Evolutionary conservation across 208 protist species (phyloP), one percentile per base, ranked within the genome.

Genomic region (Leishmania braziliensis): DNA sequence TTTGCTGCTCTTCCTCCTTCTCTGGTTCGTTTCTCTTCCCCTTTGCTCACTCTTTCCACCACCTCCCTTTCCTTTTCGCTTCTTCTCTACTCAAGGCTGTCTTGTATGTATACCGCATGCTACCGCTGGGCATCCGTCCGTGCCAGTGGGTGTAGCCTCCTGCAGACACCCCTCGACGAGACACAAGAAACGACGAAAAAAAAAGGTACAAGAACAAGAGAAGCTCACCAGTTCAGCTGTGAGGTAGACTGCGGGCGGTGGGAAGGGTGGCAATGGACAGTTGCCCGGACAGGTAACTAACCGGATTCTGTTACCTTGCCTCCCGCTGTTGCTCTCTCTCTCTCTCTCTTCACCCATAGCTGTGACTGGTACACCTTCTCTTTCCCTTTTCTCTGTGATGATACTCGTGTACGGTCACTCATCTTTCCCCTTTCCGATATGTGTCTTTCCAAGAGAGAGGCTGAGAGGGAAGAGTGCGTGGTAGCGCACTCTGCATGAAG

Each of bases 211-310:
- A 20, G 29, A 12, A 53, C 0, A 51, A 20, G 23, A 54, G 39
- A 29, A 26, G 8, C 5, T 29, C 20, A 9, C 8, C n/a, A 26
- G 69, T 6, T 2, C 43, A n/a, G 6, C 39, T 48, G 46, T 39
- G 46, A 51, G 26, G 66, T 46, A 29, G 29, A 18, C 43, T 50
- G 3, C 66, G 16, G 3, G 43, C 46, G 66, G 26, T 39, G 43
- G 26, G 58, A 26, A 43, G 71, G 10, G 10, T 62, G 72, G 12
- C 18, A 5, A 43, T 2, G 10, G 16, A 23, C 51, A 62, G 33
- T 36, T 18, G 18, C 51, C 54, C 39, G 73, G 80, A 84, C 65
- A 69, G 75, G 75, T 79, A 84, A 84, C 80, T 79, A 46, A 71
- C 80, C 80, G 68, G 46, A 5, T 79, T 88, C 70, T 75, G 81